Evolutionary conservation across 1,284 basidiomycete species (phyloP).

Genomic region (Marasmius sp.): DNA sequence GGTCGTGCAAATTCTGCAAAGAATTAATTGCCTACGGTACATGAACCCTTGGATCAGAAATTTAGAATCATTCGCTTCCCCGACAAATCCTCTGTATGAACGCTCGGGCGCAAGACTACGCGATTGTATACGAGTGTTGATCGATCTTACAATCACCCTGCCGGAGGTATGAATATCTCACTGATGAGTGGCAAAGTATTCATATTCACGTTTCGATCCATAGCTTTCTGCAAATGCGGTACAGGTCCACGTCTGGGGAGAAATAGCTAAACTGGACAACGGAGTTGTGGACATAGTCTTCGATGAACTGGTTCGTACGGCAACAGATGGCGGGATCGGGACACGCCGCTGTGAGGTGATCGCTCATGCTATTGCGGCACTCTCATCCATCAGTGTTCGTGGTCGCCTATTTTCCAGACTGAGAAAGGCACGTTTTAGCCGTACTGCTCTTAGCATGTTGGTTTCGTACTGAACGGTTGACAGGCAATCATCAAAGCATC

Average conservation of each 20-base stretch:
- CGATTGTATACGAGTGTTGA: conserved; percentile 75
- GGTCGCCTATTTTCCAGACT: conserved; percentile 77
- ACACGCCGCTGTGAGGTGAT: conserved; percentile 76
- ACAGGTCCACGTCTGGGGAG: conserved; percentile 75
- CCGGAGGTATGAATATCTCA: conserved; percentile 50
- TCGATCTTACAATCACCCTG: conserved; percentile 74
- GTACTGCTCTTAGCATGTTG: conserved; percentile 3
- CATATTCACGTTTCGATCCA: background rate
- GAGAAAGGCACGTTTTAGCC: conserved; percentile 57
- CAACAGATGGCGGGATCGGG: conserved; percentile 78
- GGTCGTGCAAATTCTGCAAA: conserved; percentile 41
- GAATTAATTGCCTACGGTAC: conserved; percentile 76
- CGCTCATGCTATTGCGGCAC: conserved; percentile 69
- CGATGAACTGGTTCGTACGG: conserved; percentile 77
- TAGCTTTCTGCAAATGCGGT: conserved; percentile 64
- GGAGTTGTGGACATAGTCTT: conserved; percentile 69
- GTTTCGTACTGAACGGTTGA: conserved; percentile 1
- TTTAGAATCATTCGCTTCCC: conserved; percentile 69
- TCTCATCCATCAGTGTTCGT: conserved; percentile 77
- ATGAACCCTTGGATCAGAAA: conserved; percentile 88
- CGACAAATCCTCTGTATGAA: conserved; percentile 64
- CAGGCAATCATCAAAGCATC: conserved; percentile 76
- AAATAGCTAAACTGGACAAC: conserved; percentile 69
- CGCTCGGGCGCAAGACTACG: conserved; percentile 70
- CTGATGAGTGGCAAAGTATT: background rate